These are phyloP conservation scores for Candida odintsovae DNA, from an alignment of 805 yeast genomes.

Conservation along the genomic window DNA sequence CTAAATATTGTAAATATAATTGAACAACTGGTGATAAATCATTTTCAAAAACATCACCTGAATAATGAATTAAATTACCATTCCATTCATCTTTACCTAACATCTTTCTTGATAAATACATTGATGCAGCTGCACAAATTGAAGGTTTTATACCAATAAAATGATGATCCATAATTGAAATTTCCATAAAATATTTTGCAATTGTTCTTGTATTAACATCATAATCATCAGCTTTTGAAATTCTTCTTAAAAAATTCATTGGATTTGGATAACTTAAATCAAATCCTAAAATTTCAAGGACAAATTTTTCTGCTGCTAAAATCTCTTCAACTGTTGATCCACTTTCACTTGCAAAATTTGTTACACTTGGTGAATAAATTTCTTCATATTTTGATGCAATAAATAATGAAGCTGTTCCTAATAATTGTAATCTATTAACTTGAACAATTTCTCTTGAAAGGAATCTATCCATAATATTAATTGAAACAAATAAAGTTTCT, in stretches of 20 bases:
- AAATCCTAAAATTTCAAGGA: conserved; percentile 67
- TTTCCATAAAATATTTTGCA: conserved; percentile 81
- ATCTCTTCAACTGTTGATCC: conserved; percentile 80
- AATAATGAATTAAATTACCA: conserved; percentile 80
- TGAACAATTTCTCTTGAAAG: conserved; percentile 73
- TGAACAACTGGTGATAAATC: conserved; percentile 70
- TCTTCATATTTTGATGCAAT: conserved; percentile 94
- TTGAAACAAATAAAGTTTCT: conserved; percentile 79
- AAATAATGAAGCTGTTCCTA: conserved; percentile 82
- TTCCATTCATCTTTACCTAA: conserved; percentile 73
- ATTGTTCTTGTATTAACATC: conserved; percentile 86
- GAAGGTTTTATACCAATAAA: conserved; percentile 79
- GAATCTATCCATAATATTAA: conserved; percentile 83
- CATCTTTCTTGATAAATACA: conserved; percentile 79
- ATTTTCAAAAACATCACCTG: conserved; percentile 79
- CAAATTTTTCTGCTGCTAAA: conserved; percentile 77
- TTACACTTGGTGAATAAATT: conserved; percentile 82
- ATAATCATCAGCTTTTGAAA: conserved; percentile 91
- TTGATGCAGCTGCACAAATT: conserved; percentile 81
- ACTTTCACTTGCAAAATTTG: conserved; percentile 80
- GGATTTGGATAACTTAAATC: conserved; percentile 87
- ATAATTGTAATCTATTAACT: conserved; percentile 73
- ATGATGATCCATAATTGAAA: conserved; percentile 70
- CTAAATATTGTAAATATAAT: conserved; percentile 69
- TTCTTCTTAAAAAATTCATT: conserved; percentile 85